Evolutionary conservation across 257 asterid genomes (phyloP), one percentile per base, ranked within the genome.

Genomic region (Haberlea rhodopensis): DNA sequence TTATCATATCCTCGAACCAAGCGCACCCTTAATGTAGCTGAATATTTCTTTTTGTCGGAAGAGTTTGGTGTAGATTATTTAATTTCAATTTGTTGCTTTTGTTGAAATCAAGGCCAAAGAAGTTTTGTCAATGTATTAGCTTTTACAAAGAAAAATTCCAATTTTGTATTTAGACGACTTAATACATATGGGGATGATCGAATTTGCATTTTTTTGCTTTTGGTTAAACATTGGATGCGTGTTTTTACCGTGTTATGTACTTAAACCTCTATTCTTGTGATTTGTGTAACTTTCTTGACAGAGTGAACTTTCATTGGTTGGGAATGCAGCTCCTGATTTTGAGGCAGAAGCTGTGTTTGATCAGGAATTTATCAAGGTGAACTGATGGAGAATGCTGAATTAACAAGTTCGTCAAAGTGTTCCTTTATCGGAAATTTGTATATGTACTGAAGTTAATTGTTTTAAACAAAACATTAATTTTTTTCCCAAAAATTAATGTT

Each of bases 331-430:
- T 58, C 97, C 99, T 4, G 97, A 92, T 68, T 92, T 92, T 57
- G 99, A 89, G 78, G 99, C 99, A 0, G 97, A 89, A 75, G 97
- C 99, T 71, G 97, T 92, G 65, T 92, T 87, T 43, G 99, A 92
- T 71, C 99, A 89, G 77, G 97, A 92, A 64, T 87, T 92, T 64
- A 75, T 85, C 60, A 77, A 82, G 75, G 97, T 92, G 73, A 55
- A 65, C 18, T 25, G 28, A 31, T 9, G 58, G 27, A 51, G 43
- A 22, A 29, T 18, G 27, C 26, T 23, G 18, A 31, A 49, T 6
- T 11, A 58, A 49, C 55, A 27, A 27, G 24, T 34, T 21, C 20
- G 19, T 10, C 19, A 65, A 5, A 10, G 62, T 65, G 62, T 37
- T 40, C 16, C 57, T 4, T 52, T 3, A 19, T 20, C 5, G 11